Evolutionary conservation across 2,329 filamentous ascomycete species (phyloP), one percentile per base, ranked within the genome.

Genomic region (Colletotrichum sp.): DNA sequence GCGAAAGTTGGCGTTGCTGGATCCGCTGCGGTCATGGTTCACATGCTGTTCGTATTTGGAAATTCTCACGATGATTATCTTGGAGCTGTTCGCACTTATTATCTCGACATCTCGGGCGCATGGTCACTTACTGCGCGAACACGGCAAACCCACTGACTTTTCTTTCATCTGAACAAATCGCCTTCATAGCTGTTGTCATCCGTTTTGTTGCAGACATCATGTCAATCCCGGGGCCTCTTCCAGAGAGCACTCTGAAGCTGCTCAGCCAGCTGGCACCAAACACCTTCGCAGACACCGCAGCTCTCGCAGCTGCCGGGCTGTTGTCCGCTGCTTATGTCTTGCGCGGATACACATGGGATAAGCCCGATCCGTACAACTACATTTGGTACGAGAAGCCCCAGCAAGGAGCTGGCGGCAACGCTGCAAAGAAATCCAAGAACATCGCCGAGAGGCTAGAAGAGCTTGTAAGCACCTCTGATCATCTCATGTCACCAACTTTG

Each of bases 381-480:
- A 81, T 89, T 28, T 88, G 84, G 79, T 91, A 86, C 67, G 86
- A 90, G 78, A 84, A 85, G 49, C 89, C 89, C 18, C 89, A 74
- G n/a, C 66, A 74, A 16, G 71, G 66, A 13, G 65, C 66, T 24
- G 71, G 44, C 89, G 76, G 77, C n/a, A 67, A 71, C 4, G 70
- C 71, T 6, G 78, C 75, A 12, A 87, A 83, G 68, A 82, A 83
- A 44, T 89, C 87, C 1, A 84, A 88, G 59, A 85, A 90, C 76
- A 86, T 90, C 74, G 85, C 86, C 0, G 72, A 80, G 64, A 84
- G 81, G 67, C 76, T 85, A 12, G 79, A 82, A n/a, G 80, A 83
- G 67, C 72, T 79, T 44, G 81, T 81, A 78, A 74, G 81, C 30
- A 8, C 13, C 10, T 24, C 5, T 13, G 7, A 3, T 2, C n/a